Evolutionary conservation across 495 filamentous ascomycete species (phyloP).

Genomic region (Penicillium psychrofluorescens): DNA sequence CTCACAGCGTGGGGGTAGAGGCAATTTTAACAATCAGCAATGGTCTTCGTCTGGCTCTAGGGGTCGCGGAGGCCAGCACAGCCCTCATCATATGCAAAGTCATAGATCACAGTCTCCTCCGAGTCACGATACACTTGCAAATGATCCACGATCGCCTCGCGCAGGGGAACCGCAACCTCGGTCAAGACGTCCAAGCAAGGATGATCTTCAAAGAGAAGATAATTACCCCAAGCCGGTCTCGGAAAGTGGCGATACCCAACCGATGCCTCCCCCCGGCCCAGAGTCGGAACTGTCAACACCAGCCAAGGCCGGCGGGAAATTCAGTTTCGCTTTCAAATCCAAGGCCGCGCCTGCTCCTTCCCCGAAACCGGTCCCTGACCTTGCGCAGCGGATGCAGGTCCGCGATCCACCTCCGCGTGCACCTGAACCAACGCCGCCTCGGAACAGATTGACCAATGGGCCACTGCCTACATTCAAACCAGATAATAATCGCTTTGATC

Average conservation of each 20-base stretch:
- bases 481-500: constrained; percentile 34
- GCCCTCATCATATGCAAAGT: constrained; percentile 22
- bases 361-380: constrained; percentile 63
- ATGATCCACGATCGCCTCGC: constrained; percentile 26
- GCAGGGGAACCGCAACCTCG: constrained; percentile 52
- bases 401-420: constrained; percentile 36
- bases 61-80: constrained; percentile 22
- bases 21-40: constrained; percentile 52
- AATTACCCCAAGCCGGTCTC: constrained; percentile 32
- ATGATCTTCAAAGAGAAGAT: constrained; percentile 56
- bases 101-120: constrained; percentile 20
- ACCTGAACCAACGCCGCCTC: constrained; percentile 25
- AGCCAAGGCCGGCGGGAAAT: constrained; percentile 58
- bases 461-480: constrained; percentile 36
- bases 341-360: constrained; percentile 51
- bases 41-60: constrained; percentile 46
- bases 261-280: constrained; percentile 42
- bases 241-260: constrained; percentile 22
- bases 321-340: constrained; percentile 82
- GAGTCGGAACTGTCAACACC: constrained; percentile 43
- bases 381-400: constrained; percentile 61
- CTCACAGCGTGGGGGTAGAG: constrained; percentile 21
- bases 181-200: constrained; percentile 43
- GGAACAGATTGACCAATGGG: constrained; percentile 28
- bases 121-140: constrained; percentile 20